Conservation (phyloP, 805 yeast species). For the Candida suzukii region DNA sequence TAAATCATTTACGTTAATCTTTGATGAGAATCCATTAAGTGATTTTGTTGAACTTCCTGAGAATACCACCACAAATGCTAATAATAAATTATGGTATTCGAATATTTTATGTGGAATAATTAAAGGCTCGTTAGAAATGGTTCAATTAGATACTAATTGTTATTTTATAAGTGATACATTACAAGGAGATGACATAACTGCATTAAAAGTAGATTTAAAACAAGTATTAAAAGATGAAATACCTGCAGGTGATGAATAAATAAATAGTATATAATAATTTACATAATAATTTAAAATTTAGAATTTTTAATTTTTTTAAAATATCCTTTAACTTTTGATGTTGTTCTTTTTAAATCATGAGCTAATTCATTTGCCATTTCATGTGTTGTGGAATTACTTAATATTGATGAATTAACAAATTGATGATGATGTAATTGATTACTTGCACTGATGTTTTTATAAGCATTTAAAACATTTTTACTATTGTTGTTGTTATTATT, state of each 20-base stretch:
- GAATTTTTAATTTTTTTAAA: conserved; percentile 12
- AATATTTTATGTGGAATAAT: conserved; percentile 86
- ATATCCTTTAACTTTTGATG: conserved; percentile 17
- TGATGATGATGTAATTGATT: conserved; percentile 3
- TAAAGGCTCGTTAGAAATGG: conserved; percentile 91
- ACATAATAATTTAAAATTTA: background rate
- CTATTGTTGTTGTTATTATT: conserved; percentile 21
- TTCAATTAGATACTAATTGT: conserved; percentile 85
- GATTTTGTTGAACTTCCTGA: conserved; percentile 96
- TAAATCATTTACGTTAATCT: conserved; percentile 62
- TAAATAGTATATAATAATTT: background rate
- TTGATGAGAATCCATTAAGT: conserved; percentile 84
- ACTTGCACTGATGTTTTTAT: conserved; percentile 35
- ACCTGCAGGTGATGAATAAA: conserved; percentile 89
- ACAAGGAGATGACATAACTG: conserved; percentile 79
- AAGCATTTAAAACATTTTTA: conserved; percentile 53
- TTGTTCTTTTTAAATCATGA: conserved; percentile 31
- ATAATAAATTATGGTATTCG: conserved; percentile 84
- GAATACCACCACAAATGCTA: conserved; percentile 77
- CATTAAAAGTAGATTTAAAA: conserved; percentile 63
- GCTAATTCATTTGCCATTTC: conserved; percentile 30
- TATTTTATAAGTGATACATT: conserved; percentile 72
- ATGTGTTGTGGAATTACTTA: conserved; percentile 5
- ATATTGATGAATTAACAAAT: conserved; percentile 1
- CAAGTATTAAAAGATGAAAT: conserved; percentile 84